phyloP scores from a whole-genome alignment of 164 flowering plant genomes.

The Nymphaea colorata region DNA sequence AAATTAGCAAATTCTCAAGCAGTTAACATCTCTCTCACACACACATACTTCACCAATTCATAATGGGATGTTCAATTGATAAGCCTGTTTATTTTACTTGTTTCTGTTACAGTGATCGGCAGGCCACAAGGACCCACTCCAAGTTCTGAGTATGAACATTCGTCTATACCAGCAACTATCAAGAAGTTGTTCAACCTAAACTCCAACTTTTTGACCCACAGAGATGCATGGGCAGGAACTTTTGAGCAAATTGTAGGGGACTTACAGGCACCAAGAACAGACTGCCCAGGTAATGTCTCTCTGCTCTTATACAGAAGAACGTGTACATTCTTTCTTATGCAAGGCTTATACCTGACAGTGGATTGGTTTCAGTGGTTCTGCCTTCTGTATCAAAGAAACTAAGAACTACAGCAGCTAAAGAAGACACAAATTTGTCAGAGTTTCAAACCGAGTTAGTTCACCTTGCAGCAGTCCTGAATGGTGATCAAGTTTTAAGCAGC shows the following conservation, averaged over 20 bases:
- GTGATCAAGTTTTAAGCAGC: slow-evolving; percentile 77
- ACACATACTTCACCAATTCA: neutral
- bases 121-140: slow-evolving; percentile 66
- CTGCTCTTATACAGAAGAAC: neutral
- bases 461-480: slow-evolving; percentile 73
- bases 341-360: neutral
- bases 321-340: neutral
- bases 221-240: slow-evolving; percentile 99
- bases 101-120: slow-evolving; percentile 40
- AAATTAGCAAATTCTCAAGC: no score
- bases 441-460: slow-evolving; percentile 85
- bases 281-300: slow-evolving; percentile 22
- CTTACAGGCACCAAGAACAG: slow-evolving; percentile 56
- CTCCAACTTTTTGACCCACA: slow-evolving; percentile 78
- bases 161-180: slow-evolving; percentile 87
- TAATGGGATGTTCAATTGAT: neutral
- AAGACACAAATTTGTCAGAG: slow-evolving; percentile 15
- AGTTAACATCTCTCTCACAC: no score
- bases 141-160: slow-evolving; percentile 81
- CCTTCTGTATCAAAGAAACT: slow-evolving; percentile 13
- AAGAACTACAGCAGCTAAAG: slow-evolving; percentile 18
- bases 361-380: slow-evolving; percentile 12
- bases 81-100: neutral
- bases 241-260: slow-evolving; percentile 65
- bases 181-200: slow-evolving; percentile 85